Base-by-base conservation (phyloP, 2,329 filamentous ascomycete genomes). In the Colletotrichum falcatum region DNA sequence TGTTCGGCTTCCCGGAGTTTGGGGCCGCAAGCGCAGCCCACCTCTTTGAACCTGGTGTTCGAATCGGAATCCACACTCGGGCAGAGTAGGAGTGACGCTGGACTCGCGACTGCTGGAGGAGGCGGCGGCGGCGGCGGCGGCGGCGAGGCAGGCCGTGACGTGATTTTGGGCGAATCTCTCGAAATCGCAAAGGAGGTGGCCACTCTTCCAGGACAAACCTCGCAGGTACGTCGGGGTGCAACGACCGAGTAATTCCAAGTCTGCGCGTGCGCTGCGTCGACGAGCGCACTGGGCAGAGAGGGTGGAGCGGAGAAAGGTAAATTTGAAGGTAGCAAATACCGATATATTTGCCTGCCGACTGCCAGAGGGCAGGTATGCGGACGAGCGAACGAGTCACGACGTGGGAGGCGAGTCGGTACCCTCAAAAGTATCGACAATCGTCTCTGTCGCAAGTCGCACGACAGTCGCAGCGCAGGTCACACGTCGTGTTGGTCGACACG, bases 111-210 rank as follows among this genome's bases (percentile, higher is more conserved):
- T n/a, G 51, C 23, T 26, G 48, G 37, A 48, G 23, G 54, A 37
- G 7, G 46, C 30, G 60, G 60, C n/a, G n/a, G n/a, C n/a, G n/a
- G n/a, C n/a, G n/a, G n/a, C n/a, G n/a, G n/a, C n/a, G n/a, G n/a
- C n/a, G n/a, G n/a, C 33, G 26, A 53, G 61, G 51, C n/a, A 48
- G 35, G 51, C 37, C 62, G 67, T 71, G 68, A 71, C 68, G 68
- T 71, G 68, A 54, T 71, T 68, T 67, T 59, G 39, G 26, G 44
- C 58, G 42, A 71, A 42, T 71, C 53, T 71, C 44, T 71, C 64
- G 68, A 71, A 63, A 71, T 67, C 64, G 35, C 26, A n/a, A 44
- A 28, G 12, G 53, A 42, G 48, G 37, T 39, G 44, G 53, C 46
- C 23, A 59, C 64, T 37, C 58, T 49, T 56, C 67, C 23, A 18